Conservation (phyloP, 306 rosid genomes). For the Oxytropis ochrocephala region DNA sequence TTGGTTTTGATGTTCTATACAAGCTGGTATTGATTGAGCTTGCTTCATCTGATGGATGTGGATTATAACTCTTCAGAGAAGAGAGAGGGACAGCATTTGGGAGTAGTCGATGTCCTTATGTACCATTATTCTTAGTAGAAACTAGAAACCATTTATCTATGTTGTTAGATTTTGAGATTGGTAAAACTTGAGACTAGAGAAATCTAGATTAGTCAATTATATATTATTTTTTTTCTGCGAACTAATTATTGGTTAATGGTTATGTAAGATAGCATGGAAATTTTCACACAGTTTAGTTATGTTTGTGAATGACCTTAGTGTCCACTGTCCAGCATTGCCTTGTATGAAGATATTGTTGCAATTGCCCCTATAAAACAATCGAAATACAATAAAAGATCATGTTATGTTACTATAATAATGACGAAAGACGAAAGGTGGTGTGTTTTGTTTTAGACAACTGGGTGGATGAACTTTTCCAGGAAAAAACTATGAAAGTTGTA, state of each 20-base stretch:
- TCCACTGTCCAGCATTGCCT: neutral
- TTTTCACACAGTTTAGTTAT: neutral
- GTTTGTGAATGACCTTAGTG: neutral
- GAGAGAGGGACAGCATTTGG: neutral
- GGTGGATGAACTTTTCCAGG: too few species aligned
- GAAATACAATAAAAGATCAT: too few species aligned
- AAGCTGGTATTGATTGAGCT: neutral
- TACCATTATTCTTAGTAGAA: neutral
- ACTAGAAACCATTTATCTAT: neutral
- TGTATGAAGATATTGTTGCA: slow-evolving; percentile 16
- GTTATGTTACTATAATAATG: too few species aligned
- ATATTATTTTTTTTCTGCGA: neutral
- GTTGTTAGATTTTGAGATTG: neutral
- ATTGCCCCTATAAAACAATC: neutral
- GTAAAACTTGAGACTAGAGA: neutral
- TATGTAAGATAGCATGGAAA: neutral
- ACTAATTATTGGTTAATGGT: too few species aligned
- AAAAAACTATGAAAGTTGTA: too few species aligned
- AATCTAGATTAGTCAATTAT: neutral
- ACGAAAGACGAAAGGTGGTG: too few species aligned
- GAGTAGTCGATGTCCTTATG: neutral
- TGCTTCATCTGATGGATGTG: slow-evolving; percentile 5
- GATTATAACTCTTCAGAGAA: neutral
- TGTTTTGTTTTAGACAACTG: too few species aligned
- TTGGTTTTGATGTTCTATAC: neutral